Evolutionary conservation across 2,329 filamentous ascomycete species (phyloP), one percentile per base, ranked within the genome.

Genomic region (Talaromyces sp.): DNA sequence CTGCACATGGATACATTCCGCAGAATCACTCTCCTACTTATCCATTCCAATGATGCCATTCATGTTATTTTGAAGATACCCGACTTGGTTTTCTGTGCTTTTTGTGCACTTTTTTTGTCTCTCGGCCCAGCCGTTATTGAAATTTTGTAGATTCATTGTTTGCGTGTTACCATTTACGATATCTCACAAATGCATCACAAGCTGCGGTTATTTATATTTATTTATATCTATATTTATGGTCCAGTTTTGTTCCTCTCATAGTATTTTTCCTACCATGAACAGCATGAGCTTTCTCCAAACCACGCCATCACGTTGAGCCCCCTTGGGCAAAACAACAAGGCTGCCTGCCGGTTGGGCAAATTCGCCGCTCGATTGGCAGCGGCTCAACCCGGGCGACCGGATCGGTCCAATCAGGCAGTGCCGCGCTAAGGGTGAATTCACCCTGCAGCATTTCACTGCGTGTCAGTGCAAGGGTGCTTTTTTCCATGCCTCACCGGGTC

Each of bases 1-100:
- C 50, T 41, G 26, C 31, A 19, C 35, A 17, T 35, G 50, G 24
- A 27, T 61, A 54, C 19, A 27, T 58, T 19, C 19, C 48, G 26
- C 56, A 58, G 11, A 29, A 52, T 19, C 48, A 53, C 12, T 54
- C 56, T 31, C 24, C 53, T 19, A 41, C 56, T 3, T 58, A 58
- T 41, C 48, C 46, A 21, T 53, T 53, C 11, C 50, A 54, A 26
- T 57, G 55, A 57, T 43, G 43, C 17, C 21, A 29, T 52, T n/a
- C 27, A n/a, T 29, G 48, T 50, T 52, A 50, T 51, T 51, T 5
- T 11, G 11, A 19, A 52, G 48, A 52, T 52, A 52, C 48, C 48
- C 48, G 14, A 11, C 26, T 24, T 46, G 43, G 43, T 46, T 46
- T 38, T 38, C 6, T 38, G 32, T 35, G 35, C 35, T 38, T 38